Percentiles rank a stretch among this genome's conserved stretches.
phyloP scores from a whole-genome alignment of 1,284 basidiomycete genomes.

The Marasmius tenuissimus region DNA sequence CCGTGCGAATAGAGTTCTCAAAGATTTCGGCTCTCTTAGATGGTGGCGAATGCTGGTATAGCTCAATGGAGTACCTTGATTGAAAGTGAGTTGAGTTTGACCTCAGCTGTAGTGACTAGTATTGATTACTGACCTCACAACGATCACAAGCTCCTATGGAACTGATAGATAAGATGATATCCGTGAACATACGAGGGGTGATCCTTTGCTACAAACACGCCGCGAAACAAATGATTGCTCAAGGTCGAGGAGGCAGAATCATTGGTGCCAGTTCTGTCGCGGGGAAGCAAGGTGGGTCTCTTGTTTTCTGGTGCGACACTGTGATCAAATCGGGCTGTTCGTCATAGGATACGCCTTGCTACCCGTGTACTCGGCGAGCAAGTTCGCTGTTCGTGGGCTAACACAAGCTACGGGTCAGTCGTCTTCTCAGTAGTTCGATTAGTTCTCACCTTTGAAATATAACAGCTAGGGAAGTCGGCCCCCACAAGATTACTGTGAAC shows the following conservation, averaged over 20 bases:
- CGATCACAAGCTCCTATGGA: conserved; percentile 10
- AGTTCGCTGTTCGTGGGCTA: conserved; percentile 1
- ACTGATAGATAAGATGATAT: conserved; percentile 14
- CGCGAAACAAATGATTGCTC: conserved; percentile 28
- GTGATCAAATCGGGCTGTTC: not conserved
- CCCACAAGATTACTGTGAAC: conserved; percentile 10
- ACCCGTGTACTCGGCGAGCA: not conserved
- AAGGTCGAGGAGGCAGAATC: conserved; percentile 35
- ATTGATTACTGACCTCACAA: not conserved
- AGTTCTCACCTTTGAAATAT: not conserved
- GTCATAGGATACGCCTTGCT: not conserved
- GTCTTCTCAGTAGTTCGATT: too few species aligned
- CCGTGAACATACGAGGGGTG: conserved; percentile 17
- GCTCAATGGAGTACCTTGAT: conserved; percentile 11
- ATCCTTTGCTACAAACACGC: conserved; percentile 28
- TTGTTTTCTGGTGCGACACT: not conserved
- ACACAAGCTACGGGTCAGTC: conserved; percentile 3
- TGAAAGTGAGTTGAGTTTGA: conserved; percentile 11
- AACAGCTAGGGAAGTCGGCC: conserved; percentile 7
- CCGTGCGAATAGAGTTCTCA: not conserved
- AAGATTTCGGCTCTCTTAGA: conserved; percentile 10
- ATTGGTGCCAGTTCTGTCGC: conserved; percentile 35
- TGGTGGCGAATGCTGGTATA: conserved; percentile 25
- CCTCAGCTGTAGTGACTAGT: not conserved
- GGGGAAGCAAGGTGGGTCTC: conserved; percentile 28